These are phyloP conservation scores for Globisporangium spiculum DNA, from an alignment of 352 stramenopile genomes.

Conservation along the genomic window DNA sequence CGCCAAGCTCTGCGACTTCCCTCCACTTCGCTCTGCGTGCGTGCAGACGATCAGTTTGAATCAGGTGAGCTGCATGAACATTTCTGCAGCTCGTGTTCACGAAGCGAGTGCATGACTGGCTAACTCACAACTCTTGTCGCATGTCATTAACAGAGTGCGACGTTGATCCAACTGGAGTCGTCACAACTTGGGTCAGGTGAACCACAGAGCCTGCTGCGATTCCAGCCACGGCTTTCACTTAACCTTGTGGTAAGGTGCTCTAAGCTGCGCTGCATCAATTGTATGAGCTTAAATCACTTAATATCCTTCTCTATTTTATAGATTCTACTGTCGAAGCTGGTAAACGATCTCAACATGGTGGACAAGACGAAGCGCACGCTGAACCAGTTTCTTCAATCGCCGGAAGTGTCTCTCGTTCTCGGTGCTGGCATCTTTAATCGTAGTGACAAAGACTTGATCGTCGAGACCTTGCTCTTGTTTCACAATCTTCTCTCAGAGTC, in stretches of 20 bases:
- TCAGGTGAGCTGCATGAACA: conserved; percentile 37
- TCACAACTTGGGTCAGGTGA: conserved; percentile 47
- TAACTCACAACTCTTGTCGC: neutral
- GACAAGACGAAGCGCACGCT: conserved; percentile 70
- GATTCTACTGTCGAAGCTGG: conserved; percentile 59
- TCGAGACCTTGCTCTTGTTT: conserved; percentile 60
- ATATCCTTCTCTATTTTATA: conserved; percentile 17
- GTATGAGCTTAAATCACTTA: neutral
- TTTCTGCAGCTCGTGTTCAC: neutral
- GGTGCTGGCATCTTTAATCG: conserved; percentile 58
- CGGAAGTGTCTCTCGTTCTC: conserved; percentile 63
- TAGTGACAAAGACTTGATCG: conserved; percentile 62
- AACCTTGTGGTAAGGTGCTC: conserved; percentile 50
- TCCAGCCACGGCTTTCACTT: conserved; percentile 68
- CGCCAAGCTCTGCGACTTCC: conserved; percentile 50
- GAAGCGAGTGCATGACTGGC: neutral
- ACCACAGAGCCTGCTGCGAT: conserved; percentile 44
- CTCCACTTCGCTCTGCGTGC: conserved; percentile 44
- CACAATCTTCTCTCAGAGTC: conserved; percentile 45
- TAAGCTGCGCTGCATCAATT: neutral
- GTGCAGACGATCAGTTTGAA: conserved; percentile 65
- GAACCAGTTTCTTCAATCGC: conserved; percentile 68
- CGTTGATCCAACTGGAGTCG: conserved; percentile 68
- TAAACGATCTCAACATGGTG: conserved; percentile 41
- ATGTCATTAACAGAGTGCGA: conserved; percentile 39